A percentile compares a stretch with the other conserved stretches of the same genome.
Evolutionary conservation across 2,329 filamentous ascomycete genomes (phyloP).

Genomic region (Spiromastix sp.): DNA sequence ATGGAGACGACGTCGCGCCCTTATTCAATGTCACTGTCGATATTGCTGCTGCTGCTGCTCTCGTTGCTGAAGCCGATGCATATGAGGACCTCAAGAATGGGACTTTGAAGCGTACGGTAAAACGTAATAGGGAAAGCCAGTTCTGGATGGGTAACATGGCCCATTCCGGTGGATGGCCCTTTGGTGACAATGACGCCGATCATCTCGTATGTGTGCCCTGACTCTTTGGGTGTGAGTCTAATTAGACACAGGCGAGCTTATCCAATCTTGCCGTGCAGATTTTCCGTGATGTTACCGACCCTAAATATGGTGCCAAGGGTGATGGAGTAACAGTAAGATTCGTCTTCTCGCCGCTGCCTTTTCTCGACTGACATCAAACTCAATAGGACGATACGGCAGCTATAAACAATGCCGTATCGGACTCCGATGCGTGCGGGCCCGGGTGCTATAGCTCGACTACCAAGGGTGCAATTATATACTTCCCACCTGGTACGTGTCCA

Average conservation of each 20-base stretch:
- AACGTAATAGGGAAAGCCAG: not conserved
- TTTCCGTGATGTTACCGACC: conserved; percentile 6
- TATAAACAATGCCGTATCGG: conserved; percentile 2
- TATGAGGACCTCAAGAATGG: not conserved
- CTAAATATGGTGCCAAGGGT: conserved; percentile 5
- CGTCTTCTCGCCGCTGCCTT: not conserved
- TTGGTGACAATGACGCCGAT: too few relatives aligned
- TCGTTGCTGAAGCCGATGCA: conserved; percentile 5
- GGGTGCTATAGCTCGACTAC: conserved; percentile 12
- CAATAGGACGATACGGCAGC: conserved; percentile 4
- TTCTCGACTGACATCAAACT: not conserved
- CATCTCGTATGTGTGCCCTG: too few relatives aligned
- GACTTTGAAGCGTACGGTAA: not conserved
- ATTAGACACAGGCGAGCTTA: too few relatives aligned
- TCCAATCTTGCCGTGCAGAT: not conserved
- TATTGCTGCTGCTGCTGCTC: conserved; percentile 4
- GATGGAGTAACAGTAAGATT: conserved; percentile 6
- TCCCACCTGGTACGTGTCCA: conserved; percentile 33
- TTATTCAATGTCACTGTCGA: conserved; percentile 4
- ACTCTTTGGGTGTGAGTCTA: too few relatives aligned
- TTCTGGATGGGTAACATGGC: conserved; percentile 6
- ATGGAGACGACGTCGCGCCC: conserved; percentile 1
- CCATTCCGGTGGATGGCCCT: conserved; percentile 4
- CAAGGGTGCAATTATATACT: conserved; percentile 36
- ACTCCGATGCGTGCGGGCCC: conserved; percentile 10